These are phyloP conservation scores for Colletotrichum agaves DNA, from an alignment of 2,329 filamentous ascomycete genomes.

Conservation along the genomic window DNA sequence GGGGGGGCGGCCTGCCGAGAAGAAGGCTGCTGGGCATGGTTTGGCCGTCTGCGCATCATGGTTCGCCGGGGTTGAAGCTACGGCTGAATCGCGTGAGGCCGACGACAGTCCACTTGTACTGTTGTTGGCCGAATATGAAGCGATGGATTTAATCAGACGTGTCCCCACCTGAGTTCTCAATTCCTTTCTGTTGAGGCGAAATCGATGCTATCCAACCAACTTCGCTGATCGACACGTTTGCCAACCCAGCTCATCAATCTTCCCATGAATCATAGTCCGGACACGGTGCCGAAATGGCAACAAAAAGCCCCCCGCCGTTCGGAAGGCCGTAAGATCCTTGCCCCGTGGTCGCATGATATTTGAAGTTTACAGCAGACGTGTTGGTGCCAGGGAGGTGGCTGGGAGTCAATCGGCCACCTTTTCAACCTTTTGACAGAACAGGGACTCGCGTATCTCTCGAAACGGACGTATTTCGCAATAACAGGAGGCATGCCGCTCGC, in stretches of 20 bases:
- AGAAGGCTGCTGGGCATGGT: background rate
- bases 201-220: background rate
- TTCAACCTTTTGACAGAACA: background rate
- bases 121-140: slow-evolving; percentile 22
- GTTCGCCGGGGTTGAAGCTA: slow-evolving; percentile 3
- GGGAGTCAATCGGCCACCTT: background rate
- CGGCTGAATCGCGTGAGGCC: slow-evolving; percentile 3
- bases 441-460: background rate
- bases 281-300: slow-evolving; percentile 6
- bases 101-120: background rate
- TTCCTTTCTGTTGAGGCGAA: background rate
- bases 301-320: background rate
- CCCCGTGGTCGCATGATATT: slow-evolving; percentile 15
- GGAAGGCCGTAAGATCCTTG: background rate
- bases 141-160: background rate
- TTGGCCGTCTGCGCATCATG: slow-evolving; percentile 14
- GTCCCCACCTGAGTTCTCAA: slow-evolving; percentile 3
- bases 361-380: slow-evolving; percentile 8
- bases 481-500: slow-evolving; percentile 28
- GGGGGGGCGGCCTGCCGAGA: background rate
- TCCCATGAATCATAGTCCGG: background rate
- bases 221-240: slow-evolving; percentile 1
- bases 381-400: background rate
- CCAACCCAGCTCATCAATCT: slow-evolving; percentile 25
- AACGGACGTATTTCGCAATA: slow-evolving; percentile 9